Evolutionary conservation across 1,139 yeast genomes (phyloP), one percentile per base, ranked within the genome.

Genomic region (Waltiozyma sp.): DNA sequence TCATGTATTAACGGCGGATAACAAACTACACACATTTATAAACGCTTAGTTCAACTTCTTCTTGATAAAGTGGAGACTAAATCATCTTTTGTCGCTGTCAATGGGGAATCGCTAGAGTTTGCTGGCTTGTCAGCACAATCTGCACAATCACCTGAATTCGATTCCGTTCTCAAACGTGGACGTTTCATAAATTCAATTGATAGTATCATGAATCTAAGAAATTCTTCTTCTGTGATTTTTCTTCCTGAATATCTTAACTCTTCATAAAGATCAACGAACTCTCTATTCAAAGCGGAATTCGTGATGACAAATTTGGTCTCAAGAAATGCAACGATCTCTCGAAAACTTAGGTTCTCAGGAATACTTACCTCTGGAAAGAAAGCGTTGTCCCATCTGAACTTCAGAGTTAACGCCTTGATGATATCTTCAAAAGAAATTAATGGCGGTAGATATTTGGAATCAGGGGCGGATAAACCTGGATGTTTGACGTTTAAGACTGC

Each of bases 341-440:
- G 59, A 57, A 84, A 63, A 23, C 85, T 59, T 62, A 66, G 58
- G 59, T 49, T 65, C 51, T 23, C 52, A 45, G 54, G 78, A 75
- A 69, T 62, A 43, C 62, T 60, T 7, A 35, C 6, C 16, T 13
- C 37, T 10, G 37, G 14, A n/a, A 35, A 35, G 19, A 58, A 46
- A 7, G 63, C 62, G 53, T 47, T 66, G 57, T 60, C 70, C 55
- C 64, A 64, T 49, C 60, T 70, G 49, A 69, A 68, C 57, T 65
- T 77, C 61, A 70, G 75, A 8, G 80, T 79, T 36, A 78, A 64
- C 42, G 77, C 68, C 45, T 73, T 61, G 2, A 82, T 64, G 4
- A 83, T 75, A 49, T 82, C 87, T 46, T 80, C 83, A 56, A 78
- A 84, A 2, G 75, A 70, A 15, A 77, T 62, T 44, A 74, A 70